phyloP scores from a whole-genome alignment of 805 yeast species.

The Starmerella davenportii region DNA sequence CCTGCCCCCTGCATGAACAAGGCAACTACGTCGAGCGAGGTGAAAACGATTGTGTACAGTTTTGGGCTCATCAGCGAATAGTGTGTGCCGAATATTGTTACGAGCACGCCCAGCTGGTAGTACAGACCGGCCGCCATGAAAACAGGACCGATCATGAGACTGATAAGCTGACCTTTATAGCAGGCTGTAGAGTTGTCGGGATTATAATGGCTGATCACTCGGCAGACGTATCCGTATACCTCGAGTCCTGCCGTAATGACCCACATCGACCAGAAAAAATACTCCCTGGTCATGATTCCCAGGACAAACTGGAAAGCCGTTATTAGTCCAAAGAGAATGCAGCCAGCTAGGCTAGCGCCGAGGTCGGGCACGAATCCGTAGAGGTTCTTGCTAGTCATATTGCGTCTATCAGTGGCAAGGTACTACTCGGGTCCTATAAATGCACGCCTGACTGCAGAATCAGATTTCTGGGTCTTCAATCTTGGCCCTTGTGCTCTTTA shows the following conservation, averaged over 20 bases:
- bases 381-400: too few relatives aligned
- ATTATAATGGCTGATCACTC: slow-evolving; percentile 31
- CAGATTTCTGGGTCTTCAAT: too few relatives aligned
- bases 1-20: slow-evolving; percentile 52
- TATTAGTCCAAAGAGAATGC: slow-evolving; percentile 34
- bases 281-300: slow-evolving; percentile 31
- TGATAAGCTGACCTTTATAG: slow-evolving; percentile 32
- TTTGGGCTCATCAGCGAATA: slow-evolving; percentile 36
- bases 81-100: slow-evolving; percentile 37
- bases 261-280: slow-evolving; percentile 42
- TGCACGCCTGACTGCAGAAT: not conserved
- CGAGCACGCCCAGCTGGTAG: slow-evolving; percentile 44
- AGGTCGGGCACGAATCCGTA: slow-evolving; percentile 26
- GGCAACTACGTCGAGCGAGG: slow-evolving; percentile 42
- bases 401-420: too few relatives aligned
- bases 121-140: slow-evolving; percentile 68
- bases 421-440: too few relatives aligned
- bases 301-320: slow-evolving; percentile 27
- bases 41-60: slow-evolving; percentile 41
- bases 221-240: slow-evolving; percentile 46
- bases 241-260: slow-evolving; percentile 39
- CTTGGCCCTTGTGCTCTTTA: too few relatives aligned
- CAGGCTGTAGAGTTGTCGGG: slow-evolving; percentile 12
- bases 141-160: slow-evolving; percentile 59
- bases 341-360: slow-evolving; percentile 42